These are phyloP conservation scores for Penicillium sp. DNA, from an alignment of 2,329 filamentous ascomycete species.

Conservation along the genomic window DNA sequence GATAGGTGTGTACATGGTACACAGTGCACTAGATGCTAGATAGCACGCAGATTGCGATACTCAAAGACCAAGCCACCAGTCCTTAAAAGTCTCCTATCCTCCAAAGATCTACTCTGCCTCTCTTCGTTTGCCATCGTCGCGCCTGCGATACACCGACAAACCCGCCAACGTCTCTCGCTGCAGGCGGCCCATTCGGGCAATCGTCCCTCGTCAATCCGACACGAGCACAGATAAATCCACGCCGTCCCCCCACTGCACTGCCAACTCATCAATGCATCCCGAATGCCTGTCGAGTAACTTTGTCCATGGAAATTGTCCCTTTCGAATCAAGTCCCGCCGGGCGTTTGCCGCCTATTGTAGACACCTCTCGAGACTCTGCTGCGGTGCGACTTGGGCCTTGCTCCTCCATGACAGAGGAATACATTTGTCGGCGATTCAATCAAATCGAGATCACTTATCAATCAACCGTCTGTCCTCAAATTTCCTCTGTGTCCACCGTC, in stretches of 20 bases:
- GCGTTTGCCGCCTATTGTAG: background rate
- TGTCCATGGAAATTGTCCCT: background rate
- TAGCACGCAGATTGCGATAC: too few relatives aligned
- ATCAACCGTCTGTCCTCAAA: background rate
- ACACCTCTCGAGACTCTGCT: background rate
- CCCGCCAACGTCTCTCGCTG: constrained; percentile 7
- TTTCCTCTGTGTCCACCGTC: background rate
- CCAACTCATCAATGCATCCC: constrained; percentile 77
- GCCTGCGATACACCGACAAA: background rate
- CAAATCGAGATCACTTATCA: background rate
- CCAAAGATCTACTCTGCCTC: background rate
- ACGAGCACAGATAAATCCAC: constrained; percentile 15
- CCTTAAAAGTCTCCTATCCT: too few relatives aligned
- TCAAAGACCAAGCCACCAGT: too few relatives aligned
- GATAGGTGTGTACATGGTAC: too few relatives aligned
- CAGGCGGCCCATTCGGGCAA: constrained; percentile 25
- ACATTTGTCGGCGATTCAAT: background rate
- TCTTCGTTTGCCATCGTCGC: background rate
- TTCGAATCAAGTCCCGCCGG: background rate
- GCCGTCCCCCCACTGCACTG: constrained; percentile 52
- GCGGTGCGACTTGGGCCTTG: constrained; percentile 9
- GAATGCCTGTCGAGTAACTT: constrained; percentile 40
- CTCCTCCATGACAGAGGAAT: background rate
- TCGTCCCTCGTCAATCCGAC: constrained; percentile 10
- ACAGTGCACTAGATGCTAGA: too few relatives aligned